These are phyloP conservation scores for Spinacia oleracea DNA, from an alignment of 179 eudicot genomes.

Conservation along the genomic window DNA sequence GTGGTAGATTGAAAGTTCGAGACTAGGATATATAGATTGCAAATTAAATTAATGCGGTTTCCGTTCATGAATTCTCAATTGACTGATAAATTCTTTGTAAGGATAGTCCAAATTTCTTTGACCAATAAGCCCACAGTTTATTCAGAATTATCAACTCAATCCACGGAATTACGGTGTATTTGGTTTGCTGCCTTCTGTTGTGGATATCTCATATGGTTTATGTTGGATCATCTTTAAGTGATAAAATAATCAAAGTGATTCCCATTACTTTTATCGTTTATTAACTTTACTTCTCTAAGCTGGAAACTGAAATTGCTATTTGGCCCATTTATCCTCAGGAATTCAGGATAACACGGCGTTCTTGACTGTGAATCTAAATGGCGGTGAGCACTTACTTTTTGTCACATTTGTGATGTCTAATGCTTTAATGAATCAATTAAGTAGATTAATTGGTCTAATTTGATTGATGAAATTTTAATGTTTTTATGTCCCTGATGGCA, in stretches of 20 bases:
- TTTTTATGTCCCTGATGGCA: background rate
- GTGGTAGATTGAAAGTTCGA: too few species aligned
- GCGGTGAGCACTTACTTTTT: background rate
- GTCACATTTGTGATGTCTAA: background rate
- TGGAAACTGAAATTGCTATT: background rate
- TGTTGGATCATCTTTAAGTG: background rate
- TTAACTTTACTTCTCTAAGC: background rate
- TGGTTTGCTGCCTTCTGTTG: too few species aligned
- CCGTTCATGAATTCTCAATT: background rate
- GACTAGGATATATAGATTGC: background rate
- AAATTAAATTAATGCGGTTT: too few species aligned
- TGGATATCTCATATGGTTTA: background rate
- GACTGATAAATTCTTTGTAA: background rate
- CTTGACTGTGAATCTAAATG: conserved; percentile 7
- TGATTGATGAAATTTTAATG: background rate
- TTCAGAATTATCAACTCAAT: background rate
- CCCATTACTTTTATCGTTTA: background rate
- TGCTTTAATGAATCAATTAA: background rate
- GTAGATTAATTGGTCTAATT: background rate
- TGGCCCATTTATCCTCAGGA: background rate
- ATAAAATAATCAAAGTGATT: background rate
- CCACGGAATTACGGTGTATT: background rate
- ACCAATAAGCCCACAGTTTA: background rate
- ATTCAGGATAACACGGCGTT: background rate
- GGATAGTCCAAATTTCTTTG: background rate